Percentiles rank a stretch among this genome's conserved stretches.
These are phyloP conservation scores for Petrea volubilis DNA, from an alignment of 257 asterid genomes.

Conservation along the genomic window DNA sequence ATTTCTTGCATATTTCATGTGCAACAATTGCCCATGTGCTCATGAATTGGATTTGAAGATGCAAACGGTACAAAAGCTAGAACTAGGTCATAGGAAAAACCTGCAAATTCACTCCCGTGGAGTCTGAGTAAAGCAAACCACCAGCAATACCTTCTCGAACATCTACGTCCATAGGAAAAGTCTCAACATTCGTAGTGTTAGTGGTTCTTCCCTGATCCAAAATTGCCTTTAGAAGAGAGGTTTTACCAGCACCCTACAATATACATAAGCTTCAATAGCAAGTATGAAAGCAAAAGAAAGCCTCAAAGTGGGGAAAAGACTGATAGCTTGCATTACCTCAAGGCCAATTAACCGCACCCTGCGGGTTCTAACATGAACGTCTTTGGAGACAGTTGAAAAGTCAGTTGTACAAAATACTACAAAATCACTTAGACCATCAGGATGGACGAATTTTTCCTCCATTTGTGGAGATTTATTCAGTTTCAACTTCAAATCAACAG, in stretches of 20 bases:
- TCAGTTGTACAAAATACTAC: constrained; percentile 81
- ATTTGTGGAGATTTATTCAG: constrained; percentile 35
- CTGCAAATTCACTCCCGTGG: constrained; percentile 89
- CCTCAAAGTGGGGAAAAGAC: constrained; percentile 3
- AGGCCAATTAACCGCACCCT: constrained; percentile 88
- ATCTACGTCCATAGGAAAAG: constrained; percentile 52
- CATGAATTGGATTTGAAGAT: constrained; percentile 8
- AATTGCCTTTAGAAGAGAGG: constrained; percentile 88
- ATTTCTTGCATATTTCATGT: too few species aligned
- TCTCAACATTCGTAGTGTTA: constrained; percentile 44
- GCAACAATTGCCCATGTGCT: too few species aligned
- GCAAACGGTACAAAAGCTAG: background rate
- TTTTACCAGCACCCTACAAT: constrained; percentile 91
- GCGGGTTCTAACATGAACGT: constrained; percentile 85
- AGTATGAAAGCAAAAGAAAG: constrained; percentile 15
- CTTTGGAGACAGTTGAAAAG: constrained; percentile 81
- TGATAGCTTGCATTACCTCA: constrained; percentile 60
- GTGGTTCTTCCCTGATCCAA: constrained; percentile 61
- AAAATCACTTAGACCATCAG: constrained; percentile 75
- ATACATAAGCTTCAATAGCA: constrained; percentile 26
- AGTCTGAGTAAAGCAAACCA: constrained; percentile 89
- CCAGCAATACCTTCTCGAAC: constrained; percentile 86
- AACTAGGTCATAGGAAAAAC: constrained; percentile 35
- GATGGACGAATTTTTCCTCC: constrained; percentile 47
- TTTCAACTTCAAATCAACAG: constrained; percentile 57